Conservation (phyloP, 805 yeast species). For the Hanseniaspora hatyaiensis region DNA sequence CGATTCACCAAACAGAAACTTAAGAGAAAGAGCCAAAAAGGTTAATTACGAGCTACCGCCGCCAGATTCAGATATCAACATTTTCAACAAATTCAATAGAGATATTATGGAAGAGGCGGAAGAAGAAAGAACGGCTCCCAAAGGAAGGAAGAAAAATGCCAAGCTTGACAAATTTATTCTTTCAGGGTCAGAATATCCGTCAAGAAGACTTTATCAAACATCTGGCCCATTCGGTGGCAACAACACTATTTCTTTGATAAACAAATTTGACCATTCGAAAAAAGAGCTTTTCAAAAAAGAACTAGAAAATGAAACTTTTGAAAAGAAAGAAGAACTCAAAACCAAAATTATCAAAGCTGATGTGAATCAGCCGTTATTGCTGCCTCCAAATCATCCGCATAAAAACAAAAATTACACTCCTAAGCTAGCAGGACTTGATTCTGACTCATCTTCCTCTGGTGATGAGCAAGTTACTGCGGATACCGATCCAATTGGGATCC, state of each 20-base stretch:
- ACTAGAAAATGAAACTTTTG: slow-evolving; percentile 6
- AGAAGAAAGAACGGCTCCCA: slow-evolving; percentile 25
- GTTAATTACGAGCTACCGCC: slow-evolving; percentile 79
- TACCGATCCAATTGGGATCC: slow-evolving; percentile 85
- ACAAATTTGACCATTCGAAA: slow-evolving; percentile 38
- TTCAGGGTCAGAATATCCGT: slow-evolving; percentile 24
- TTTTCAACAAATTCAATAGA: slow-evolving; percentile 14
- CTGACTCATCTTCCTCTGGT: slow-evolving; percentile 39
- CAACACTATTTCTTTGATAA: slow-evolving; percentile 54
- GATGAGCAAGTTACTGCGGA: slow-evolving; percentile 63
- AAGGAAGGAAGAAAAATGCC: neutral
- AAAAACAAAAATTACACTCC: slow-evolving; percentile 11
- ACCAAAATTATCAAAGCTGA: slow-evolving; percentile 13
- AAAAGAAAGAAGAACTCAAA: slow-evolving; percentile 13
- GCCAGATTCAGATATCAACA: slow-evolving; percentile 36
- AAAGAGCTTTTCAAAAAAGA: slow-evolving; percentile 30
- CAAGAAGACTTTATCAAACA: slow-evolving; percentile 75
- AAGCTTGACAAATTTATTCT: slow-evolving; percentile 17
- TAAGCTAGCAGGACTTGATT: slow-evolving; percentile 32
- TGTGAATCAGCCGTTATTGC: slow-evolving; percentile 8
- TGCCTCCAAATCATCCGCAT: neutral
- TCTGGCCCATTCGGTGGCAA: slow-evolving; percentile 98
- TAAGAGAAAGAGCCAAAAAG: slow-evolving; percentile 58
- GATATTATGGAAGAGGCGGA: slow-evolving; percentile 24
- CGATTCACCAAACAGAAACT: slow-evolving; percentile 34